These are phyloP conservation scores for Ambrosia hybrid DNA, from an alignment of 140 eudicot species.

Conservation along the genomic window DNA sequence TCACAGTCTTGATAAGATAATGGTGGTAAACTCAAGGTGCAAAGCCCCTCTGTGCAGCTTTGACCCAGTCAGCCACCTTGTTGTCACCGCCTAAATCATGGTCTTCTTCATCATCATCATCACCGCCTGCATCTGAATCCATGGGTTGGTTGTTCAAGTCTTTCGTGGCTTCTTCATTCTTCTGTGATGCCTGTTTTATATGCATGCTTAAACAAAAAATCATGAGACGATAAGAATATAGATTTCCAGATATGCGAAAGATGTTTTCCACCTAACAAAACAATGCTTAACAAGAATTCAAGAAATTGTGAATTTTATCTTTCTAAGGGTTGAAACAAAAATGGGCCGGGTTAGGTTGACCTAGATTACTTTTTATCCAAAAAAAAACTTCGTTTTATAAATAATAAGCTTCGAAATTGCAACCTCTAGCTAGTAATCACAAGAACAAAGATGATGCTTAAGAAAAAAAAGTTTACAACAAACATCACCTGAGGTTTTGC, in stretches of 20 bases:
- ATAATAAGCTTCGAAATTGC: background rate
- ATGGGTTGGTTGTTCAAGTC: slow-evolving; percentile 29
- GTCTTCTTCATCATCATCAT: slow-evolving; percentile 36
- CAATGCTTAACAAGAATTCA: background rate
- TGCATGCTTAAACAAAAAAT: background rate
- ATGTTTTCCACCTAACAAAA: background rate
- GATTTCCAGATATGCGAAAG: slow-evolving; percentile 1
- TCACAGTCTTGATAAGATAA: slow-evolving; percentile 9
- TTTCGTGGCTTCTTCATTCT: slow-evolving; percentile 21
- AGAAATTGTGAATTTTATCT: background rate
- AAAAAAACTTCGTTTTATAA: background rate
- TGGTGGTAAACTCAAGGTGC: slow-evolving; percentile 19
- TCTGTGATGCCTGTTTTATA: slow-evolving; percentile 29
- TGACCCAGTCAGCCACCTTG: slow-evolving; percentile 41
- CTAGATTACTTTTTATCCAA: background rate
- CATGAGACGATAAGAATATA: background rate
- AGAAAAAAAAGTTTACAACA: background rate
- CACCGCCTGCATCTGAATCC: slow-evolving; percentile 28
- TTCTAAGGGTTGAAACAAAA: background rate
- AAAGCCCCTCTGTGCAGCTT: slow-evolving; percentile 36
- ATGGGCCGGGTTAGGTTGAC: background rate
- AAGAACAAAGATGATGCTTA: background rate
- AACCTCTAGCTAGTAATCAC: background rate
- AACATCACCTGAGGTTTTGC: slow-evolving; percentile 34
- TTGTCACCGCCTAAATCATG: slow-evolving; percentile 34